Percentiles rank a stretch among this genome's conserved stretches.
Conservation (phyloP, 2,329 filamentous ascomycete genomes). For the Cladosporium colombiae region DNA sequence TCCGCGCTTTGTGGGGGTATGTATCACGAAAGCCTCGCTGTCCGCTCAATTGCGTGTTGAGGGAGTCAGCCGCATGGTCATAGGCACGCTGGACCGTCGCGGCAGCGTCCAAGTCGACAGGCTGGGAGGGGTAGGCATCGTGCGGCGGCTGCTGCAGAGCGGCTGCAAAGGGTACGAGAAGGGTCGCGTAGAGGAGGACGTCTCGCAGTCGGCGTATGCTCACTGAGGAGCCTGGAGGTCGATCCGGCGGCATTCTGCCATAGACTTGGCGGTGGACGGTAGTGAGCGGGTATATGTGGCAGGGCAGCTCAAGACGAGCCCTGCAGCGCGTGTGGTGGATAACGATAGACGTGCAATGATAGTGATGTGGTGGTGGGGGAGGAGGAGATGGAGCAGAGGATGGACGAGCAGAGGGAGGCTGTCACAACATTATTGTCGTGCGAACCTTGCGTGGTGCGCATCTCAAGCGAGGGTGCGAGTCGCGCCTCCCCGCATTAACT, state of each 20-base stretch:
- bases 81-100: constrained; percentile 24
- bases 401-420: background rate
- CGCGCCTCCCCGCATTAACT: background rate
- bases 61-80: constrained; percentile 28
- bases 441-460: constrained; percentile 2
- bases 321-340: constrained; percentile 12
- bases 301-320: constrained; percentile 11
- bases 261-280: constrained; percentile 21
- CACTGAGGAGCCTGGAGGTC: constrained; percentile 32
- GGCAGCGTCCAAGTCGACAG: constrained; percentile 26
- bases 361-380: background rate
- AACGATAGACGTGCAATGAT: background rate
- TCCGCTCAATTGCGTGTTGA: constrained; percentile 31
- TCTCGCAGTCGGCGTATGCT: constrained; percentile 31
- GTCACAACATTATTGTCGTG: constrained; percentile 8
- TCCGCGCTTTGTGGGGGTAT: constrained; percentile 33
- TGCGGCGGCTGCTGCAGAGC: constrained; percentile 43
- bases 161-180: constrained; percentile 35
- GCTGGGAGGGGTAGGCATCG: constrained; percentile 22
- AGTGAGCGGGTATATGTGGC: background rate
- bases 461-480: constrained; percentile 2
- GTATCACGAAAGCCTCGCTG: constrained; percentile 33
- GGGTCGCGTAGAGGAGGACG: constrained; percentile 31
- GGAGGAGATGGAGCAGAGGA: background rate
- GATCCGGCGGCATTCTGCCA: constrained; percentile 36